Evolutionary conservation across 352 stramenopile species (phyloP).

Genomic region (Halophytophthora polymorphica): DNA sequence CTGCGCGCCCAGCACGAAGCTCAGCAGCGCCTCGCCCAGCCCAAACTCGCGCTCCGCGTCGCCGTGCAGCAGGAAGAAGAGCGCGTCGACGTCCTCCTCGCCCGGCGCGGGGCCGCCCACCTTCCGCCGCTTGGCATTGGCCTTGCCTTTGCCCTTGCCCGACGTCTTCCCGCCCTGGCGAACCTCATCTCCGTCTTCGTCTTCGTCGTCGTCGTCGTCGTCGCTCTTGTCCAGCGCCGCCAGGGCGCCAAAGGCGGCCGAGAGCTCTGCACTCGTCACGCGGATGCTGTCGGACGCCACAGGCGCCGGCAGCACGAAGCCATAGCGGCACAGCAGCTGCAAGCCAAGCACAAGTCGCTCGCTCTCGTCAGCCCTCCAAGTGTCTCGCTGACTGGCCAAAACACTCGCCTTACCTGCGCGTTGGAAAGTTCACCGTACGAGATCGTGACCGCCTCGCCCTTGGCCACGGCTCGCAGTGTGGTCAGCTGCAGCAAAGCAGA

Average conservation of each 20-base stretch:
- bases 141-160: constrained; percentile 16
- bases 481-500: constrained; percentile 55
- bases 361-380: constrained; percentile 1
- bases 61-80: constrained; percentile 57
- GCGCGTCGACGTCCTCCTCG: constrained; percentile 15
- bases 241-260: constrained; percentile 25
- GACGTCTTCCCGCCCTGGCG: constrained; percentile 10
- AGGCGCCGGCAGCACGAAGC: constrained; percentile 49
- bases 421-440: constrained; percentile 74
- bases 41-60: constrained; percentile 55
- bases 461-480: constrained; percentile 39
- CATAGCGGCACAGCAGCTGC: constrained; percentile 66
- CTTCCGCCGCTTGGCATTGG: constrained; percentile 48
- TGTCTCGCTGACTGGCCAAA: too few relatives aligned
- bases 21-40: constrained; percentile 56
- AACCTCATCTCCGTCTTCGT: constrained; percentile 8
- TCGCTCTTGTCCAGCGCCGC: constrained; percentile 28
- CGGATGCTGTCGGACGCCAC: constrained; percentile 51
- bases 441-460: constrained; percentile 52
- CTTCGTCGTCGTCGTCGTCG: constrained; percentile 16
- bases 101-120: constrained; percentile 21
- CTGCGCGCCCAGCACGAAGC: constrained; percentile 52
- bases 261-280: constrained; percentile 44
- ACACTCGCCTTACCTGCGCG: constrained; percentile 42
- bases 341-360: not conserved